phyloP scores from a whole-genome alignment of 2,329 filamentous ascomycete species.

The Epichloe sylvatica region DNA sequence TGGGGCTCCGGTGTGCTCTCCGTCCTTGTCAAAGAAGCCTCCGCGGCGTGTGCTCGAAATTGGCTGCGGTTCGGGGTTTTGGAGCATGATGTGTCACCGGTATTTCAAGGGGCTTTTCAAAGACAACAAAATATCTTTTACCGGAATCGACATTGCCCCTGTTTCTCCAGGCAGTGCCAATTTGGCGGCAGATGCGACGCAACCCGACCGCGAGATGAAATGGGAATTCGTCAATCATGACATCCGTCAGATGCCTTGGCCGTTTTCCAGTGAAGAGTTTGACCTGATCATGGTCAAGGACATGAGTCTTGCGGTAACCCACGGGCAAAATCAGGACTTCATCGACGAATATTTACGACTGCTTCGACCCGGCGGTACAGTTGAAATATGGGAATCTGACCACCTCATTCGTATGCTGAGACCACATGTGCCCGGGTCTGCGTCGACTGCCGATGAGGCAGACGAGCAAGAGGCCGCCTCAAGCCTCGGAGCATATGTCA shows the following conservation, averaged over 20 bases:
- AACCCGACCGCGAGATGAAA: slow-evolving; percentile 58
- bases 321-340: slow-evolving; percentile 39
- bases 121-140: slow-evolving; percentile 59
- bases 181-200: slow-evolving; percentile 24
- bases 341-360: slow-evolving; percentile 66
- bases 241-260: slow-evolving; percentile 58
- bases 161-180: slow-evolving; percentile 36
- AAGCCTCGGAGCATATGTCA: slow-evolving; percentile 64
- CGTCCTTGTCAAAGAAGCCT: slow-evolving; percentile 48
- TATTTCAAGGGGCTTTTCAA: slow-evolving; percentile 44
- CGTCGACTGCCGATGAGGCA: slow-evolving; percentile 21
- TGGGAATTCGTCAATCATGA: slow-evolving; percentile 88
- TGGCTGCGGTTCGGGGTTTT: slow-evolving; percentile 77
- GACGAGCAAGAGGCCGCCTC: slow-evolving; percentile 51
- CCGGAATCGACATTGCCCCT: slow-evolving; percentile 68
- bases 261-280: slow-evolving; percentile 67
- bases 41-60: slow-evolving; percentile 72
- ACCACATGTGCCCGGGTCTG: slow-evolving; percentile 52
- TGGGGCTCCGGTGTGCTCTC: slow-evolving; percentile 64
- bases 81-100: slow-evolving; percentile 78
- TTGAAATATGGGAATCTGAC: slow-evolving; percentile 88
- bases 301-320: slow-evolving; percentile 51
- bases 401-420: slow-evolving; percentile 70
- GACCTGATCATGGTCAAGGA: slow-evolving; percentile 86
- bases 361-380: slow-evolving; percentile 59